Percentiles rank a stretch among this genome's conserved stretches.
These are phyloP conservation scores for Garcia nutans DNA, from an alignment of 345 rosid species.

Conservation along the genomic window DNA sequence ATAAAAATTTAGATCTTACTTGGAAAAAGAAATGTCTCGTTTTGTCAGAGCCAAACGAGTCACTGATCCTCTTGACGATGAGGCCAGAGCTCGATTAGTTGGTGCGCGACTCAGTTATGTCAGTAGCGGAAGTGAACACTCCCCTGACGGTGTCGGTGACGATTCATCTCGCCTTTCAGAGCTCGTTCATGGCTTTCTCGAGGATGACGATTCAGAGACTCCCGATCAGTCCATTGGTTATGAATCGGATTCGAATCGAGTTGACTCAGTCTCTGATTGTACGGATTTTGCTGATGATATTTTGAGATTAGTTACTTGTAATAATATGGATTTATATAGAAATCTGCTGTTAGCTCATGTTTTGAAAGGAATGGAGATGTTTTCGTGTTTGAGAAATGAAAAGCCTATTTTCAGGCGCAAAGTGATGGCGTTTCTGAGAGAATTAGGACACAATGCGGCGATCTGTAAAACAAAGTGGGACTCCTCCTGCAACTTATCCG, in stretches of 20 bases:
- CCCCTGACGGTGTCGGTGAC: conserved; percentile 51
- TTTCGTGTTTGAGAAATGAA: conserved; percentile 34
- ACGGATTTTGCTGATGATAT: conserved; percentile 38
- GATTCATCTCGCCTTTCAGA: conserved; percentile 72
- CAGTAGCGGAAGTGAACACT: conserved; percentile 86
- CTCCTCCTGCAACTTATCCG: conserved; percentile 50
- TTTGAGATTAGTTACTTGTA: conserved; percentile 3
- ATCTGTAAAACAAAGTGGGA: conserved; percentile 85
- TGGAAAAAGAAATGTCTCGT: conserved; percentile 28
- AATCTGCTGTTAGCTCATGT: conserved; percentile 44
- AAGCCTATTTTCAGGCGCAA: conserved; percentile 47
- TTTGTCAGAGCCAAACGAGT: conserved; percentile 49
- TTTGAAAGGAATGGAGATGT: conserved; percentile 43
- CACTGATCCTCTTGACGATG: conserved; percentile 56
- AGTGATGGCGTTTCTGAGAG: conserved; percentile 58
- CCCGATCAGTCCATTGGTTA: background rate
- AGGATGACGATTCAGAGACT: conserved; percentile 27
- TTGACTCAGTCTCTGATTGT: conserved; percentile 31
- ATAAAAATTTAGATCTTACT: background rate
- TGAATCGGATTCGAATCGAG: conserved; percentile 51
- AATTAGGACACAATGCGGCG: conserved; percentile 81
- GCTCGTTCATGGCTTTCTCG: conserved; percentile 74
- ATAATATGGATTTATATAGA: conserved; percentile 44
- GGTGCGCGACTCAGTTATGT: conserved; percentile 37
- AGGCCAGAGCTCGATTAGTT: conserved; percentile 63